phyloP scores from a whole-genome alignment of 169 alveolate species.

The Pseudocohnilembus persalinus region DNA sequence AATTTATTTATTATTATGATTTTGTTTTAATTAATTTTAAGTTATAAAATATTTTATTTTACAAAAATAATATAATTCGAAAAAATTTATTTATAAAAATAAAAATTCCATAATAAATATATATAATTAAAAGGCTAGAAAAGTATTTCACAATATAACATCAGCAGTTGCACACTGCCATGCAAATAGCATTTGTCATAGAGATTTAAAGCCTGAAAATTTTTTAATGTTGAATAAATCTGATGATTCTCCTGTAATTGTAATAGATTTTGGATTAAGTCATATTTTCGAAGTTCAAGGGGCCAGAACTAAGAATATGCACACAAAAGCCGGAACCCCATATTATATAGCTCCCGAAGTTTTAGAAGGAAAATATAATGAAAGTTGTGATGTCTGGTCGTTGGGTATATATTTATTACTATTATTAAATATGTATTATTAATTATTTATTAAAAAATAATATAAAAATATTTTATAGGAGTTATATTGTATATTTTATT shows the following conservation, averaged over 20 bases:
- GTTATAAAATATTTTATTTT: no score
- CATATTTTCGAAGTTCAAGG: constrained; percentile 44
- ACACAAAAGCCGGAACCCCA: constrained; percentile 86
- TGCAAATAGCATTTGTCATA: constrained; percentile 46
- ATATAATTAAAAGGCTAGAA: constrained; percentile 14
- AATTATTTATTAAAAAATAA: no score
- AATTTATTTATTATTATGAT: constrained; percentile 26
- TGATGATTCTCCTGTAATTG: constrained; percentile 53
- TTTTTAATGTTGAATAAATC: constrained; percentile 50
- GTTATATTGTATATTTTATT: constrained; percentile 78
- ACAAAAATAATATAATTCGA: no score
- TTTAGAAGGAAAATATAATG: constrained; percentile 67
- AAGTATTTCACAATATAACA: constrained; percentile 20
- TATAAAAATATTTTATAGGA: constrained; percentile 33
- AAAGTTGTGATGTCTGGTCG: constrained; percentile 80
- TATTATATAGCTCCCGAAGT: constrained; percentile 86
- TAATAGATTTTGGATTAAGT: constrained; percentile 76
- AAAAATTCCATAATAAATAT: no score
- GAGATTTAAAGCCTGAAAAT: constrained; percentile 80
- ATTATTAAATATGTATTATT: no score
- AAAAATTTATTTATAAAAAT: no score
- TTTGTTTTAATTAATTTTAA: not conserved
- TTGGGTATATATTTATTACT: constrained; percentile 12
- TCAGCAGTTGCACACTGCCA: constrained; percentile 34
- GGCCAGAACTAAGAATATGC: constrained; percentile 51